These are phyloP conservation scores for Maudiozyma serrabonitensis DNA, from an alignment of 805 yeast species.

Conservation along the genomic window DNA sequence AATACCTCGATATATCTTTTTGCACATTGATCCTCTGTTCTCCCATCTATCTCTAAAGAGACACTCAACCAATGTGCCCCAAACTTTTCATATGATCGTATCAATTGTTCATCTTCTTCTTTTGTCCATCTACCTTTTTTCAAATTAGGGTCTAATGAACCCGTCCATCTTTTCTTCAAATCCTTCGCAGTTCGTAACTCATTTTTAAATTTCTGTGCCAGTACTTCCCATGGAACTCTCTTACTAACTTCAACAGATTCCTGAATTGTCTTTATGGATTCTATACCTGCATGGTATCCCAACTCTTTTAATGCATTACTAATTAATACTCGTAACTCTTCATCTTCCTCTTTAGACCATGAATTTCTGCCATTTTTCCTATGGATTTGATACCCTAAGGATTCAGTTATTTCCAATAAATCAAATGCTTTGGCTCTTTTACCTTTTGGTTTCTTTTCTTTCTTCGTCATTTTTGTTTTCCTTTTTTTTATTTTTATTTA, in stretches of 20 bases:
- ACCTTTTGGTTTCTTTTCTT: conserved; percentile 9
- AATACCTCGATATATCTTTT: conserved; percentile 82
- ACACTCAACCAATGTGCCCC: conserved; percentile 87
- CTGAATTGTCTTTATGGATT: conserved; percentile 19
- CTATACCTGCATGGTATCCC: conserved; percentile 31
- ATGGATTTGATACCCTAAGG: conserved; percentile 66
- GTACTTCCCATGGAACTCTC: conserved; percentile 51
- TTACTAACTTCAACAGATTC: conserved; percentile 25
- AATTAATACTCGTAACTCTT: conserved; percentile 37
- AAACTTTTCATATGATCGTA: conserved; percentile 51
- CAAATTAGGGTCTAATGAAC: conserved; percentile 73
- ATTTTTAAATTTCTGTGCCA: conserved; percentile 38
- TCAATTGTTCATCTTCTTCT: conserved; percentile 61
- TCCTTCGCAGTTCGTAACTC: conserved; percentile 63
- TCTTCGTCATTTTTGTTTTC: conserved; percentile 1
- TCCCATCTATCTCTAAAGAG: conserved; percentile 62
- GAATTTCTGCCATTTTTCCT: conserved; percentile 52
- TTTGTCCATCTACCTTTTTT: conserved; percentile 81
- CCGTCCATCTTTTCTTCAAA: conserved; percentile 80
- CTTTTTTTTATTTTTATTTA: neutral
- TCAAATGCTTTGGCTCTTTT: conserved; percentile 27
- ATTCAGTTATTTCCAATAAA: conserved; percentile 48
- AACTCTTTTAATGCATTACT: conserved; percentile 27
- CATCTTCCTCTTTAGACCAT: conserved; percentile 76
- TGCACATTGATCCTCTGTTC: conserved; percentile 94